phyloP scores from a whole-genome alignment of 164 flowering plant species.

The Berberis vulgaris region DNA sequence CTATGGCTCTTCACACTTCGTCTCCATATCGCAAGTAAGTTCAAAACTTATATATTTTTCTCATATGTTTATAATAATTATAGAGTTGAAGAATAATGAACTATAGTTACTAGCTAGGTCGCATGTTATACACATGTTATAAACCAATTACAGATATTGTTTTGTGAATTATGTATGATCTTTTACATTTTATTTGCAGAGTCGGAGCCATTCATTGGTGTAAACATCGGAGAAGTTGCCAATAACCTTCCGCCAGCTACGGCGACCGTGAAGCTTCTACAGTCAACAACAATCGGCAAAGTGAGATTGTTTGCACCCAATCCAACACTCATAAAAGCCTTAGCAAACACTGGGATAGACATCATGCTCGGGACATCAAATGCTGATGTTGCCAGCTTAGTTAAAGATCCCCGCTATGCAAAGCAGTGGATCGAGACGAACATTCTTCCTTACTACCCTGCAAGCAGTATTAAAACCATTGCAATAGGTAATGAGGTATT shows the following conservation, averaged over 20 bases:
- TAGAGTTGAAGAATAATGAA: too few species aligned
- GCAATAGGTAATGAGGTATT: constrained; percentile 81
- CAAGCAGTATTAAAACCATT: constrained; percentile 61
- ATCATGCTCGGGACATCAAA: constrained; percentile 69
- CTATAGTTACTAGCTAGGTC: too few species aligned
- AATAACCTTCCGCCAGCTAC: constrained; percentile 81
- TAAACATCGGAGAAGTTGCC: constrained; percentile 85
- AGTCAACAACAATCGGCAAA: constrained; percentile 56
- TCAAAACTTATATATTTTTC: background rate
- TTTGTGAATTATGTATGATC: background rate
- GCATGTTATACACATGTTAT: too few species aligned
- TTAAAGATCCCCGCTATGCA: constrained; percentile 61
- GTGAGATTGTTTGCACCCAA: constrained; percentile 78
- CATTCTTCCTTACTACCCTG: constrained; percentile 65
- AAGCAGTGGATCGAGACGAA: constrained; percentile 64
- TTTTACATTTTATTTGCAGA: constrained; percentile 25
- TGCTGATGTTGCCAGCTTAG: constrained; percentile 65
- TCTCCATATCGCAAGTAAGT: constrained; percentile 16
- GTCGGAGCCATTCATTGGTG: constrained; percentile 65
- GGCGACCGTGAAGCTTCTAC: constrained; percentile 61
- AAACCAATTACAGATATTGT: too few species aligned
- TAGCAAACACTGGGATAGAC: constrained; percentile 74
- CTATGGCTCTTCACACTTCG: constrained; percentile 3
- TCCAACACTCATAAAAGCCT: constrained; percentile 64
- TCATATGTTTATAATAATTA: background rate